Evolutionary conservation across 2,329 filamentous ascomycete genomes (phyloP).

Genomic region (Fusarium citri): DNA sequence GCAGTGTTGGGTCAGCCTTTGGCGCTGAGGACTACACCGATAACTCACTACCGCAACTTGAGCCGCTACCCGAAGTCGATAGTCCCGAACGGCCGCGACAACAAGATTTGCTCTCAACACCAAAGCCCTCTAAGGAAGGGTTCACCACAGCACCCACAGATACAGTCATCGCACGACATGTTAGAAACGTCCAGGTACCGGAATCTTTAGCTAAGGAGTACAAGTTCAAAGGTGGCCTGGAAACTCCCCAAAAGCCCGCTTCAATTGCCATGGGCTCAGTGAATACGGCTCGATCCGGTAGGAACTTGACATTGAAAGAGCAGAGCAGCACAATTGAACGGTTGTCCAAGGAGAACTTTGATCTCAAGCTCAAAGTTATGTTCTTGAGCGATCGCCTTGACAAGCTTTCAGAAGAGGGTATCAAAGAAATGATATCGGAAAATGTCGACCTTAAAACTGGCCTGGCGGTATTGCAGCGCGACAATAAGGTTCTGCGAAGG

Average conservation of each 20-base stretch:
- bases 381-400: slow-evolving; percentile 94
- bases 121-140: slow-evolving; percentile 68
- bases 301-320: slow-evolving; percentile 90
- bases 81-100: slow-evolving; percentile 54
- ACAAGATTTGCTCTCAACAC: slow-evolving; percentile 72
- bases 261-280: slow-evolving; percentile 60
- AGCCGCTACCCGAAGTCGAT: slow-evolving; percentile 63
- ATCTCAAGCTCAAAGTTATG: slow-evolving; percentile 96
- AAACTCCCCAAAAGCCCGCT: slow-evolving; percentile 67
- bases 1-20: slow-evolving; percentile 80
- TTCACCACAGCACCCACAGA: slow-evolving; percentile 77
- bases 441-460: slow-evolving; percentile 96
- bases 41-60: slow-evolving; percentile 58
- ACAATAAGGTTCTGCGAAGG: slow-evolving; percentile 85
- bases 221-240: slow-evolving; percentile 76
- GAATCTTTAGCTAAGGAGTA: slow-evolving; percentile 90
- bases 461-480: slow-evolving; percentile 87
- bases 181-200: slow-evolving; percentile 90
- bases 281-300: slow-evolving; percentile 67
- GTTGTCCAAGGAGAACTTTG: slow-evolving; percentile 97
- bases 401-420: slow-evolving; percentile 92
- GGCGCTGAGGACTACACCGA: slow-evolving; percentile 71
- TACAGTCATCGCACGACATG: slow-evolving; percentile 87
- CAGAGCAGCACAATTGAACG: slow-evolving; percentile 98
- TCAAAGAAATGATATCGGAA: slow-evolving; percentile 98